Evolutionary conservation across 192 early-diverging fungal genomes (phyloP).

Genomic region (Linnemannia elongata): DNA sequence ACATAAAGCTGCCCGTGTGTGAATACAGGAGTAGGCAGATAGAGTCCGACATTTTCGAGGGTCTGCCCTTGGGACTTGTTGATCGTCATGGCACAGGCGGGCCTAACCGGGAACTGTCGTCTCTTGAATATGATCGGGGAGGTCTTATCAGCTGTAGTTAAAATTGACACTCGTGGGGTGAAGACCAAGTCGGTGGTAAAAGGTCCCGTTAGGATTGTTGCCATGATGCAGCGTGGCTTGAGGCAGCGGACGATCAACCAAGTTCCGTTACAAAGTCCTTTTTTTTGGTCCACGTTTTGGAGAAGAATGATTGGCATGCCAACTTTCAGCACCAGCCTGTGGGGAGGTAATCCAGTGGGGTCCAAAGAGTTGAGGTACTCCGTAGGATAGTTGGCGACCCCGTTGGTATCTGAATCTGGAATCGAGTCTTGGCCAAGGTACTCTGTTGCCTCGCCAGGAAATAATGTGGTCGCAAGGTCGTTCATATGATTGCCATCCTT

Average conservation of each 20-base stretch:
- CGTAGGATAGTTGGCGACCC: not conserved
- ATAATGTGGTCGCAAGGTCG: too few relatives aligned
- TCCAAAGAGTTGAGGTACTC: not conserved
- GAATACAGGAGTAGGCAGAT: slow-evolving; percentile 7
- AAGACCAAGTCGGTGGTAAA: not conserved
- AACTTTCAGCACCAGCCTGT: slow-evolving; percentile 18
- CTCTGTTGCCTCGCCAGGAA: not conserved
- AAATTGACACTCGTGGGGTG: slow-evolving; percentile 28
- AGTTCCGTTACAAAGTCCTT: slow-evolving; percentile 51
- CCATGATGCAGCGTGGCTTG: slow-evolving; percentile 10
- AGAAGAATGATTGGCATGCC: slow-evolving; percentile 40
- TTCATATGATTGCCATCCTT: not conserved
- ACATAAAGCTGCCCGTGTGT: not conserved
- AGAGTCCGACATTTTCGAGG: slow-evolving; percentile 16
- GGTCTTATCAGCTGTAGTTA: not conserved
- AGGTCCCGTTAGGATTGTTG: slow-evolving; percentile 2
- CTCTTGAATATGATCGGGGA: slow-evolving; percentile 20
- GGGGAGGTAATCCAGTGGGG: slow-evolving; percentile 2
- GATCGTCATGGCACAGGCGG: slow-evolving; percentile 35
- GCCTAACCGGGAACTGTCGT: slow-evolving; percentile 23
- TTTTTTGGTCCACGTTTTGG: slow-evolving; percentile 30
- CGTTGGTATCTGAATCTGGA: not conserved
- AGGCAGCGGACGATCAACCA: slow-evolving; percentile 30
- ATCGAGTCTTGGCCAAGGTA: not conserved
- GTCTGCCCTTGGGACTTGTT: slow-evolving; percentile 31